A percentile compares a stretch with the other conserved stretches of the same genome.
Conservation (phyloP, 345 rosid species). For the Salix caprea region DNA sequence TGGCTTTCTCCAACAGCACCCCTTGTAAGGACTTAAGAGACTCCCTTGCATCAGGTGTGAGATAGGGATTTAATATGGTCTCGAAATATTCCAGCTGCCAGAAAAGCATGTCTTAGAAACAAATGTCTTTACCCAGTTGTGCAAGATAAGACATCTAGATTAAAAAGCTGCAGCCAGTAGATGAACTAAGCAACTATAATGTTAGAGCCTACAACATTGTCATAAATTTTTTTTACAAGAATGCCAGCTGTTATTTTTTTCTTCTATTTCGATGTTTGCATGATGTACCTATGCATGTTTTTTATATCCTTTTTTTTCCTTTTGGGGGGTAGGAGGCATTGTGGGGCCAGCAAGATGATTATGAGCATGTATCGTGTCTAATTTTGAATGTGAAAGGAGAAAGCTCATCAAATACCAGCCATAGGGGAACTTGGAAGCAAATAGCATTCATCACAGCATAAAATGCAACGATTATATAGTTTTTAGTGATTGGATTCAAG, state of each 20-base stretch:
- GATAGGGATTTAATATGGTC: slow-evolving; percentile 71
- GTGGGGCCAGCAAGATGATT: background rate
- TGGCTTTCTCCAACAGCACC: slow-evolving; percentile 75
- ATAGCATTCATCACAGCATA: background rate
- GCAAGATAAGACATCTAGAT: background rate
- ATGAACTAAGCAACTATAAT: background rate
- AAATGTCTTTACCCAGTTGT: background rate
- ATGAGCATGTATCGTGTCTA: background rate
- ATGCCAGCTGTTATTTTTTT: background rate
- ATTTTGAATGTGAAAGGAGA: background rate
- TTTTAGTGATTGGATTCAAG: background rate
- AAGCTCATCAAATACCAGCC: background rate
- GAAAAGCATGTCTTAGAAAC: slow-evolving; percentile 5
- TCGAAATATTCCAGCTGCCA: slow-evolving; percentile 96
- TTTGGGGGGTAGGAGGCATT: background rate
- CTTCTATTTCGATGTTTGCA: background rate
- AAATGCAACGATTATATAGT: background rate
- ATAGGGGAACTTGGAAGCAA: background rate
- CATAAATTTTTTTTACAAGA: background rate
- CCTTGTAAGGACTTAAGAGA: slow-evolving; percentile 84
- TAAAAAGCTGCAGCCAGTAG: background rate
- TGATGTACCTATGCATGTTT: background rate
- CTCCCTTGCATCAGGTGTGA: slow-evolving; percentile 74
- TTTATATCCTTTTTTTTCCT: background rate
- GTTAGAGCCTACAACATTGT: background rate